Conservation (phyloP, 177 flowering plant species). For the Tripterygium wilfordii region DNA sequence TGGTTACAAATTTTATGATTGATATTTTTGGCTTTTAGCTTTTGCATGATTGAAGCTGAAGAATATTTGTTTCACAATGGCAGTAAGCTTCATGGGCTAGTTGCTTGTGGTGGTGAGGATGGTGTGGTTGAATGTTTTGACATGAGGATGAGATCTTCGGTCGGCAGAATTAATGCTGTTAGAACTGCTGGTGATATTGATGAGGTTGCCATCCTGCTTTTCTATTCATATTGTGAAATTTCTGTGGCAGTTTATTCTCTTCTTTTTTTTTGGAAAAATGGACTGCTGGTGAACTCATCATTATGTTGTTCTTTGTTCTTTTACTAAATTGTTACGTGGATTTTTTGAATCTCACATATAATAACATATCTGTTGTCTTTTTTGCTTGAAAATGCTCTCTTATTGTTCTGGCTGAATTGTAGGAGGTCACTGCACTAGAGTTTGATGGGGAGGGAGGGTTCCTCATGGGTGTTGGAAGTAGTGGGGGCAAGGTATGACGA, state of each 20-base stretch:
- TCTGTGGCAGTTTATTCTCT: too few species aligned
- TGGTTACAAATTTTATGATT: neutral
- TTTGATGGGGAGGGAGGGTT: conserved; percentile 75
- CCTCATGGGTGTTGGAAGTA: conserved; percentile 85
- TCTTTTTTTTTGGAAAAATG: too few species aligned
- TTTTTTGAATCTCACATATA: too few species aligned
- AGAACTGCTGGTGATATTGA: conserved; percentile 61
- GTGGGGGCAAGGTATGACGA: conserved; percentile 72
- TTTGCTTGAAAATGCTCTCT: conserved; percentile 4
- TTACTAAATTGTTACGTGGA: too few species aligned
- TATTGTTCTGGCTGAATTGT: conserved; percentile 10
- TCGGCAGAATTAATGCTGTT: conserved; percentile 77
- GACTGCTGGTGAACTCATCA: too few species aligned
- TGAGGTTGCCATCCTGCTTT: conserved; percentile 37
- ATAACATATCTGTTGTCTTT: neutral
- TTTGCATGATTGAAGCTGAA: conserved; percentile 2
- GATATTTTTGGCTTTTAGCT: neutral
- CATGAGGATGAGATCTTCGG: conserved; percentile 67
- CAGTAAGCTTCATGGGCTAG: conserved; percentile 86
- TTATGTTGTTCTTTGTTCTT: too few species aligned
- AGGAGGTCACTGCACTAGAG: conserved; percentile 87
- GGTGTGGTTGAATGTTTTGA: conserved; percentile 98
- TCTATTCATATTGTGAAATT: neutral
- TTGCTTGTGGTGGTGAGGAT: conserved; percentile 97
- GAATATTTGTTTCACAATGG: conserved; percentile 8